Base-by-base conservation (phyloP, 2,329 filamentous ascomycete species). In the Aspergillus sp. region DNA sequence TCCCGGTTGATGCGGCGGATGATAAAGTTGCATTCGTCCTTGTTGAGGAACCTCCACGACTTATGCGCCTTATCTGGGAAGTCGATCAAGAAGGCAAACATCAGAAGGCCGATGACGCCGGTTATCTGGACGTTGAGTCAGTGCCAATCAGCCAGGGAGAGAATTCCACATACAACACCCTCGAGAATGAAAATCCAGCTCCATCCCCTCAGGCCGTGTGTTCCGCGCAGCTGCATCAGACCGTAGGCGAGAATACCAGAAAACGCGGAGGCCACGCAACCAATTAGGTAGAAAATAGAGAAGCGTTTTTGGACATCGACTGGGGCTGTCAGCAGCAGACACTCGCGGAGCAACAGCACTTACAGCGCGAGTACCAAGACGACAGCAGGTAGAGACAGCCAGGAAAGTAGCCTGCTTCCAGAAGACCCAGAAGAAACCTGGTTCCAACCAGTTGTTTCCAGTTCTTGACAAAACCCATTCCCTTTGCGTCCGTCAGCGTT, bases 321-420 rank as follows among this genome's bases (percentile, higher is more conserved):
- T 48, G 24, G 8, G 13, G 5, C 15, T 10, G 22, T 39, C 14
- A 39, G 37, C 11, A 10, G 13, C 11, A n/a, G n/a, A n/a, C n/a
- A n/a, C n/a, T n/a, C n/a, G n/a, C n/a, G n/a, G n/a, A n/a, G n/a
- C n/a, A 8, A 2, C 4, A 12, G 8, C 8, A 42, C 49, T 42
- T 35, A 54, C 51, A 57, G 36, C 57, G 43, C 0, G 76, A 78
- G 49, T 82, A 83, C 79, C 79, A 86, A 22, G 77, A 82, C 38
- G 74, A 79, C n/a, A 86, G 68, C 4, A 85, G 62, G 48, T 83
- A 85, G 0, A 82, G 77, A 31, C 73, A 79, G 32, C 74, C 73
- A 0, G 80, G 79, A 55, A 84, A 85, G 58, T 80, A 83, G 43
- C 37, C 42, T 17, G 50, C 52, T 33, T 55, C 52, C 10, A 55